Percentiles rank a stretch among this genome's conserved stretches.
These are phyloP conservation scores for Fereydounia khargensis DNA, from an alignment of 1,284 basidiomycete genomes.

Conservation along the genomic window DNA sequence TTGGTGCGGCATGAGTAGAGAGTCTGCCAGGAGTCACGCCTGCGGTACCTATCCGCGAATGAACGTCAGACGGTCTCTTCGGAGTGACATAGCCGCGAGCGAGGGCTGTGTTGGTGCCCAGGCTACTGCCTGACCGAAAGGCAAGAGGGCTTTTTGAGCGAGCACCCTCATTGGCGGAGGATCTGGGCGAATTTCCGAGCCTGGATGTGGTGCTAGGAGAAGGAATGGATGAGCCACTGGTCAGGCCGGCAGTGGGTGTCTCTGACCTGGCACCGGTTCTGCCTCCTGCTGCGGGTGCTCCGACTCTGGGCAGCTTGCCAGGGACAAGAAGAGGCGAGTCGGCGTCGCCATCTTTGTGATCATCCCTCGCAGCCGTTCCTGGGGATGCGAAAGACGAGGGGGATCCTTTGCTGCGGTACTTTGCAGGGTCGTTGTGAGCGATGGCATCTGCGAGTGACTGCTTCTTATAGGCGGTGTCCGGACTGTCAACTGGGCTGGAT, in stretches of 20 bases:
- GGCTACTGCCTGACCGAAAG: too few species aligned
- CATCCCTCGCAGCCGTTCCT: slow-evolving; percentile 1
- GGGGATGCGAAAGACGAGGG: slow-evolving; percentile 4
- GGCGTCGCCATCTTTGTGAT: slow-evolving; percentile 9
- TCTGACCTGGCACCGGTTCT: too few species aligned
- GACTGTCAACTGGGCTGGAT: slow-evolving; percentile 23
- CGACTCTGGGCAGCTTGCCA: slow-evolving; percentile 18
- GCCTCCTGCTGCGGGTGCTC: too few species aligned
- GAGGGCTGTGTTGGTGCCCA: slow-evolving; percentile 1
- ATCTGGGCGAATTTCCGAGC: neutral
- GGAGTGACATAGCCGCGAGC: slow-evolving; percentile 16
- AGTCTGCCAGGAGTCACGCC: too few species aligned
- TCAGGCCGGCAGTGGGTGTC: slow-evolving; percentile 12
- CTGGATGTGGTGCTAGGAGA: slow-evolving; percentile 1
- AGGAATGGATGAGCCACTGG: slow-evolving; percentile 7
- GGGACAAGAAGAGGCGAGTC: slow-evolving; percentile 24
- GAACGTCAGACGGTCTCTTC: slow-evolving; percentile 21
- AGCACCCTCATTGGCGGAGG: neutral
- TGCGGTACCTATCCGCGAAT: too few species aligned
- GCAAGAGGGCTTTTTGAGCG: neutral
- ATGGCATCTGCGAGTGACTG: slow-evolving; percentile 35
- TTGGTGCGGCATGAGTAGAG: slow-evolving; percentile 17
- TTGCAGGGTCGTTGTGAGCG: slow-evolving; percentile 31
- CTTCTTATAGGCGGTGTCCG: slow-evolving; percentile 28
- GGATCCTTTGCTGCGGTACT: slow-evolving; percentile 19